Evolutionary conservation across 192 early-diverging fungal genomes (phyloP), one percentile per base, ranked within the genome.

Genomic region (Coemansia sp.): DNA sequence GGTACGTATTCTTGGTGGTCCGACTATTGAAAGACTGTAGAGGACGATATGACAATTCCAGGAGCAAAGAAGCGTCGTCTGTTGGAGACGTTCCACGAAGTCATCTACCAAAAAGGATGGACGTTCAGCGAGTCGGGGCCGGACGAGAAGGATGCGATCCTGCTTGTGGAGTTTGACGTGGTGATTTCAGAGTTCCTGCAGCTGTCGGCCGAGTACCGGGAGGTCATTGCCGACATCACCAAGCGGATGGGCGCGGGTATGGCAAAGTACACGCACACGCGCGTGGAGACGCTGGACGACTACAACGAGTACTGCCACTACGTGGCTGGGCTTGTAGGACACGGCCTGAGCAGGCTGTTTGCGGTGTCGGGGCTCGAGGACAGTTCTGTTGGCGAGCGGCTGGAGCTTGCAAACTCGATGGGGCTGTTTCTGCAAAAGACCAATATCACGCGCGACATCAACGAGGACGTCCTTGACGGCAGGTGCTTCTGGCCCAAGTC

Each of bases 261-360:
- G 97, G 92, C 95, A 45, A 91, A 95, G 58, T 94, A 90, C 84
- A 88, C 86, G 43, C 83, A 71, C 26, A 78, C 85, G 40, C 82
- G 86, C 32, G 85, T 93, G n/a, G 72, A 80, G 7, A 94, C 92
- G 16, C 76, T 89, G 42, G 90, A 87, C 37, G 93, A 98, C 78
- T 99, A 94, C 86, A 90, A 99, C 78, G 87, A 94, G 57, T 99
- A 99, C 85, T 97, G 93, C 63, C 92, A 98, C 76, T 98, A 97
- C 75, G 97, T 97, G 12, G 97, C 98, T 16, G 97, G 98, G 32
- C 86, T 98, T 12, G 95, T 98, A 47, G 97, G 98, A 5, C 83
- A 93, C 66, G 96, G 98, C 19, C 76, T 99, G 55, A 96, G 92
- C 42, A 85, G 90, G 52, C 87, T 99, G 51, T 99, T 99, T 87